Evolutionary conservation across 2,329 filamentous ascomycete species (phyloP), one percentile per base, ranked within the genome.

Genomic region (Ceratocystis huliohia): DNA sequence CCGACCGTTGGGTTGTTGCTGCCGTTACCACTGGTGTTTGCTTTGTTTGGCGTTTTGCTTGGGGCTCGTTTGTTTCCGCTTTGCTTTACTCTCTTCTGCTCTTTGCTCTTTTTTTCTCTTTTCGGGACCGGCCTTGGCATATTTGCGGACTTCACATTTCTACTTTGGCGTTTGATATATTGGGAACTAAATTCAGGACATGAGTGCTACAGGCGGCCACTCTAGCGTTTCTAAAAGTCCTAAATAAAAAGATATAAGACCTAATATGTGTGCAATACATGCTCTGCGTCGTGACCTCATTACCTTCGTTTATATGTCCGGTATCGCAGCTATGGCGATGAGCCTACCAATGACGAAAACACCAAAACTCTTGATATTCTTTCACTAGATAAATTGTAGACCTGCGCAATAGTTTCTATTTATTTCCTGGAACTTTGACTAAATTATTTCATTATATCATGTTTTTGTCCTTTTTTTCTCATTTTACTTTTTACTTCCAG

Each of bases 121-220:
- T 46, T 63, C n/a, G 25, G 44, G 44, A 50, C 17, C 50, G 45
- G 45, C 61, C 44, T 63, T 63, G 50, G 41, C 61, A 63, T 37
- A 8, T 37, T 63, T 28, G 61, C 61, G 44, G 41, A 63, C 44
- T 63, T 37, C 2, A n/a, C 44, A 25, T 48, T 48, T 25, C 37
- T 28, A 17, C 22, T n/a, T n/a, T 63, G 61, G 61, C 61, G 61
- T 63, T 63, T 63, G 44, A 63, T 63, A 33, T 63, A 50, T 17
- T 63, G 17, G 25, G 41, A 46, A 48, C 20, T 48, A 63, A 50
- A 20, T 1, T 17, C 1, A 13, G 37, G 13, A 50, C 44, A 15
- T 45, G 15, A 20, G 45, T 22, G 25, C 22, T 7, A 17, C 6
- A 33, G 15, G n/a, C 15, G 10, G 28, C 48, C 48, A 6, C 48